Evolutionary conservation across 805 yeast species (phyloP).

Genomic region (Zygosaccharomyces siamensis): DNA sequence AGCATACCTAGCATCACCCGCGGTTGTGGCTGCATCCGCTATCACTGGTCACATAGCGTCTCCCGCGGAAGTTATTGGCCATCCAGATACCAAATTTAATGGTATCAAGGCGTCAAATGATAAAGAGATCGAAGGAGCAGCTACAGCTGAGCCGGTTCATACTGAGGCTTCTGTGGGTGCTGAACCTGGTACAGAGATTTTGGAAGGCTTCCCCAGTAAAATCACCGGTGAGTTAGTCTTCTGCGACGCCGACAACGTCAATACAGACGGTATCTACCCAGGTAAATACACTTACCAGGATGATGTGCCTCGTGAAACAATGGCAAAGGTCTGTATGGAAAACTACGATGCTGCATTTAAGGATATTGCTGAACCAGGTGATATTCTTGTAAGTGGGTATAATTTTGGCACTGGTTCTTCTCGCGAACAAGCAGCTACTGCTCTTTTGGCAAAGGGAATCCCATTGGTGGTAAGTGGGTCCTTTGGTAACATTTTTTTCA

Average conservation of each 20-base stretch:
- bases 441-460: slow-evolving; percentile 90
- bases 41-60: slow-evolving; percentile 90
- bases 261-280: slow-evolving; percentile 98
- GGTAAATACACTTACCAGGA: slow-evolving; percentile 99
- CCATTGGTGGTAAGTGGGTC: slow-evolving; percentile 93
- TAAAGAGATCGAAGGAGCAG: slow-evolving; percentile 26
- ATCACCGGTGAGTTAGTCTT: slow-evolving; percentile 88
- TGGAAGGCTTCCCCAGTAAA: slow-evolving; percentile 85
- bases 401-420: slow-evolving; percentile 98
- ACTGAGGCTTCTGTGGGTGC: slow-evolving; percentile 31
- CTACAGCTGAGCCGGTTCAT: slow-evolving; percentile 29
- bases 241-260: slow-evolving; percentile 95
- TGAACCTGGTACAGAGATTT: slow-evolving; percentile 57
- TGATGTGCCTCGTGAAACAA: slow-evolving; percentile 86
- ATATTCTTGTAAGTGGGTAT: slow-evolving; percentile 85
- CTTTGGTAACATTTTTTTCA: slow-evolving; percentile 91
- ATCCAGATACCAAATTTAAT: slow-evolving; percentile 44
- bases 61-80: slow-evolving; percentile 78
- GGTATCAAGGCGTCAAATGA: slow-evolving; percentile 40
- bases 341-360: slow-evolving; percentile 92
- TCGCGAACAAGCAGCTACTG: slow-evolving; percentile 99
- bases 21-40: slow-evolving; percentile 97
- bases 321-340: slow-evolving; percentile 99
- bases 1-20: slow-evolving; percentile 95
- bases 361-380: slow-evolving; percentile 74